Conservation (phyloP, 2,329 filamentous ascomycete species). For the Dendryphion nanum region DNA sequence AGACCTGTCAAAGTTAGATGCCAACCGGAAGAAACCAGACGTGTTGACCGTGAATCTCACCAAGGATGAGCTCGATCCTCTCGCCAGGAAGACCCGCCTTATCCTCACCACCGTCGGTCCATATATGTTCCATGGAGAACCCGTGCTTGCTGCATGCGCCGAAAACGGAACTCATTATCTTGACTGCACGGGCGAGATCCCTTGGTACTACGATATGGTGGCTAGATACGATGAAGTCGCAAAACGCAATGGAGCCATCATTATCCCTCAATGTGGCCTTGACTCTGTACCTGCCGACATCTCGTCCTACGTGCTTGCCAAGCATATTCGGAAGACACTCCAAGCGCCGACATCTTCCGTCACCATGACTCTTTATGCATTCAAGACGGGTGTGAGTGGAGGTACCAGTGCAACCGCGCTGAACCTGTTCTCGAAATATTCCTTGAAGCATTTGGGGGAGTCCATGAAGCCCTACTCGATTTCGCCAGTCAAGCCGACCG, state of each 20-base stretch:
- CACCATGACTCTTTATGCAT: slow-evolving; percentile 52
- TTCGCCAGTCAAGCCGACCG: slow-evolving; percentile 44
- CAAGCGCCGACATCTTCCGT: slow-evolving; percentile 52
- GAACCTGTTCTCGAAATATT: slow-evolving; percentile 50
- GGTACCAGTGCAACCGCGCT: slow-evolving; percentile 66
- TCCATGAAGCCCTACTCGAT: slow-evolving; percentile 53
- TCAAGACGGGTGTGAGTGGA: slow-evolving; percentile 52
- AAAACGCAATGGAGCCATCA: slow-evolving; percentile 59
- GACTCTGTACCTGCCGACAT: slow-evolving; percentile 63
- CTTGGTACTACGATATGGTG: slow-evolving; percentile 64
- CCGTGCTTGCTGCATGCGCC: slow-evolving; percentile 64
- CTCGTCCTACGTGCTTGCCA: slow-evolving; percentile 53
- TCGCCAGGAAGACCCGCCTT: slow-evolving; percentile 57
- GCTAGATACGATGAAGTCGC: slow-evolving; percentile 60
- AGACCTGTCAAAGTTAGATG: slow-evolving; percentile 64
- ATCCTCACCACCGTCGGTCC: slow-evolving; percentile 63
- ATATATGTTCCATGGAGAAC: slow-evolving; percentile 63
- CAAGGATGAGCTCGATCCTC: slow-evolving; percentile 48
- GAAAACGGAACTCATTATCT: slow-evolving; percentile 66
- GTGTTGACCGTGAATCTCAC: slow-evolving; percentile 44
- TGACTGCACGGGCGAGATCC: slow-evolving; percentile 64
- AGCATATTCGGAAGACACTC: slow-evolving; percentile 52
- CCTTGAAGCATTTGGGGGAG: slow-evolving; percentile 47
- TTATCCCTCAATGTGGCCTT: slow-evolving; percentile 59
- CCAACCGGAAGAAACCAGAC: slow-evolving; percentile 66